A percentile compares a stretch with the other conserved stretches of the same genome.
These are phyloP conservation scores for Purpureocillium lavendulum DNA, from an alignment of 2,329 filamentous ascomycete species.

Conservation along the genomic window DNA sequence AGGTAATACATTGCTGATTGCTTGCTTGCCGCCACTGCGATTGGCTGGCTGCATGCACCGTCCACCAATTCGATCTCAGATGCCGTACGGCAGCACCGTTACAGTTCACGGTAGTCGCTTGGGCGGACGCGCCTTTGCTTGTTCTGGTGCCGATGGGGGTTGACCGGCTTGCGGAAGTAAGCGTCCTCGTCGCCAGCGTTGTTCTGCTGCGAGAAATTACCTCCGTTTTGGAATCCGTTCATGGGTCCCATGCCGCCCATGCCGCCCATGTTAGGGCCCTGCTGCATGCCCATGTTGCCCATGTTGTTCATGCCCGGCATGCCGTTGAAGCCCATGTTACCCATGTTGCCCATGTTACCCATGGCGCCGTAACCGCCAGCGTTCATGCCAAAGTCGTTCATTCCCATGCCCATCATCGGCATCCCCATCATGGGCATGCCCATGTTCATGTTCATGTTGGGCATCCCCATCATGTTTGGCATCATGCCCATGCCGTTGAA, in stretches of 20 bases:
- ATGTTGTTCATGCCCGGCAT: slow-evolving; percentile 20
- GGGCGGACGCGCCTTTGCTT: slow-evolving; percentile 71
- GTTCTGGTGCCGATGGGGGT: slow-evolving; percentile 83
- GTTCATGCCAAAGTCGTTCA: slow-evolving; percentile 13
- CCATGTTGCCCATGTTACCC: too few species aligned
- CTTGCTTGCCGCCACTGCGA: too few species aligned
- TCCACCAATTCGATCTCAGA: too few species aligned
- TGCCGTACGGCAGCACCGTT: too few species aligned
- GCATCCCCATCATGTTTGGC: slow-evolving; percentile 31
- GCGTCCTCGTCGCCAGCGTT: slow-evolving; percentile 70
- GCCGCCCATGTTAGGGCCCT: slow-evolving; percentile 15
- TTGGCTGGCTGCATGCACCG: too few species aligned
- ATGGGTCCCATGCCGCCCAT: slow-evolving; percentile 19
- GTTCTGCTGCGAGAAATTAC: slow-evolving; percentile 36
- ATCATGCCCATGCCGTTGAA: slow-evolving; percentile 26
- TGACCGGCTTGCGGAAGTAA: slow-evolving; percentile 93
- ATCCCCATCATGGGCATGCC: slow-evolving; percentile 12
- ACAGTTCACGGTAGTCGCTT: slow-evolving; percentile 85
- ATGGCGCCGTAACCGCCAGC: slow-evolving; percentile 17
- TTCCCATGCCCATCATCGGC: slow-evolving; percentile 20
- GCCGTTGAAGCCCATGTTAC: slow-evolving; percentile 16
- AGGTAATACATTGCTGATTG: too few species aligned
- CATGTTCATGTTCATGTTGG: slow-evolving; percentile 17
- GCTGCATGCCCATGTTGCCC: slow-evolving; percentile 12
- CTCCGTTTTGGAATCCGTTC: slow-evolving; percentile 23